Percentiles rank a stretch among this genome's conserved stretches.
Conservation (phyloP, 2,329 filamentous ascomycete genomes). For the Metarhizium guizhouense region DNA sequence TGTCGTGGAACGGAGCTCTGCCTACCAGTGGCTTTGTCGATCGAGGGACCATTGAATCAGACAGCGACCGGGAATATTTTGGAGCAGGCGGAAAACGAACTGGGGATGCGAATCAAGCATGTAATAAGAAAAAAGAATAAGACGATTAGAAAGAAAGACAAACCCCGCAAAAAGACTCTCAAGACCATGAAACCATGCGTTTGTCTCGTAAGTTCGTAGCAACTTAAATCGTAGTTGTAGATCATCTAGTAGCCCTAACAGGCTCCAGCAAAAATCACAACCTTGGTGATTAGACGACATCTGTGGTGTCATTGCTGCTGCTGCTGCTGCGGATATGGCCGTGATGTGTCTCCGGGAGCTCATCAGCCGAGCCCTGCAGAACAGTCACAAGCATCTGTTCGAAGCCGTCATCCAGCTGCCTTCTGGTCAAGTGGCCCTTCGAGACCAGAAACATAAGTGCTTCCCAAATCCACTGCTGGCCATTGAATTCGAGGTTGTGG, state of each 20-base stretch:
- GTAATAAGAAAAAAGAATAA: background rate
- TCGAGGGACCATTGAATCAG: background rate
- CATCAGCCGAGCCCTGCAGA: constrained; percentile 11
- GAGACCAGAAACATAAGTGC: constrained; percentile 5
- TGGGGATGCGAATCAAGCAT: background rate
- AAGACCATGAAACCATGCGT: background rate
- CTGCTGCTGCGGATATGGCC: background rate
- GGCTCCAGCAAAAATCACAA: background rate
- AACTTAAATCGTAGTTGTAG: background rate
- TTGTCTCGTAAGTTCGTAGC: background rate
- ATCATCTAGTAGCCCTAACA: background rate
- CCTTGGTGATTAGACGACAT: background rate
- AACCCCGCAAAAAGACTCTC: background rate
- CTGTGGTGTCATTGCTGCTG: background rate
- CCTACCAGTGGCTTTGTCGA: background rate
- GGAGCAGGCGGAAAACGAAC: background rate
- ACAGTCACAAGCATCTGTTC: constrained; percentile 9
- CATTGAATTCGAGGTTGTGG: constrained; percentile 9
- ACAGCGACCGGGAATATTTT: background rate
- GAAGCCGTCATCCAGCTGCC: constrained; percentile 8
- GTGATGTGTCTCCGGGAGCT: background rate
- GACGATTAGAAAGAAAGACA: background rate
- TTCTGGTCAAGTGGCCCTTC: constrained; percentile 3
- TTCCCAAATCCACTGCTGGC: constrained; percentile 10
- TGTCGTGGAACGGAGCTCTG: background rate